phyloP scores from a whole-genome alignment of 2,329 filamentous ascomycete species.

The Calonectria montana region DNA sequence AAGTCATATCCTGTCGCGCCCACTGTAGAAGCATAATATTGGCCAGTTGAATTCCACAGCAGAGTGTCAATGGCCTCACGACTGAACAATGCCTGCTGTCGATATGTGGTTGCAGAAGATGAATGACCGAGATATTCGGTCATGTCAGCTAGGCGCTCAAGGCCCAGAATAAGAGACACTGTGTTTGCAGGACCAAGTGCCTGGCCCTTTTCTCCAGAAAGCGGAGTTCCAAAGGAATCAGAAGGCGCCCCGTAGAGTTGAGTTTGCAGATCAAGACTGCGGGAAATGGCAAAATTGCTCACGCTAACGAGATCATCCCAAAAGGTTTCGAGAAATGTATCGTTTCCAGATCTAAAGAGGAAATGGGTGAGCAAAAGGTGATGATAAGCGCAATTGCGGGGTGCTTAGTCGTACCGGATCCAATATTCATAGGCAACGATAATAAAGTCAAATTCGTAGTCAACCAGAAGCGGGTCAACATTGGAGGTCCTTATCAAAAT shows the following conservation, averaged over 20 bases:
- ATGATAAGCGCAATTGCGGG: too few species aligned
- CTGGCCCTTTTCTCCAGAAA: background rate
- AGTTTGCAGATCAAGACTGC: background rate
- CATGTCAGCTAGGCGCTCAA: background rate
- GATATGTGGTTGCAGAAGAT: background rate
- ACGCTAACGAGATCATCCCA: background rate
- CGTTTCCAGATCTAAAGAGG: background rate
- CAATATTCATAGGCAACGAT: background rate
- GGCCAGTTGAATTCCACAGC: background rate
- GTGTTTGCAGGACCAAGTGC: background rate
- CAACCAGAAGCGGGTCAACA: background rate
- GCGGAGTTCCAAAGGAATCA: background rate
- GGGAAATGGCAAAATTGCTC: background rate
- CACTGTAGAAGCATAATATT: background rate
- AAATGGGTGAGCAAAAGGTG: background rate
- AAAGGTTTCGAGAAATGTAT: background rate
- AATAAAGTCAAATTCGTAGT: background rate
- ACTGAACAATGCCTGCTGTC: background rate
- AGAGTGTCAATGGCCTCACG: background rate
- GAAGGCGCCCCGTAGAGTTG: background rate
- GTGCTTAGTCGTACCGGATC: background rate
- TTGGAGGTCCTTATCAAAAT: background rate
- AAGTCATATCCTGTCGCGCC: background rate
- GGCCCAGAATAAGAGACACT: background rate
- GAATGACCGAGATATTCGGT: background rate